Conservation (phyloP, 2,329 filamentous ascomycete genomes). For the Aspergillus ochraceus region DNA sequence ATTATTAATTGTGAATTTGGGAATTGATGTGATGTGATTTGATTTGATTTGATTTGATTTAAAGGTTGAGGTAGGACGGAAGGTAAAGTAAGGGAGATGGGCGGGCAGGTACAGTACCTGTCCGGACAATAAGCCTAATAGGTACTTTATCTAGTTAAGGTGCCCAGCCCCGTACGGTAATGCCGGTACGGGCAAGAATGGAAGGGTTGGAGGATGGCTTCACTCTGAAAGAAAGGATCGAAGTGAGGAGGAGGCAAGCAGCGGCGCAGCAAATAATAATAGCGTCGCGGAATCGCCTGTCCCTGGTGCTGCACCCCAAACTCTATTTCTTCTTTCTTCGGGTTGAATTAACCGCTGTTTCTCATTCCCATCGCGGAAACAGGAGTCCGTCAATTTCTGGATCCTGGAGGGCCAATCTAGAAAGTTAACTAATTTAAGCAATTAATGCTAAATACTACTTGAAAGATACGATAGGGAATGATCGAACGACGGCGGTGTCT, state of each 20-base stretch:
- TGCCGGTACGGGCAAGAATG: neutral
- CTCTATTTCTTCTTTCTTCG: conserved; percentile 4
- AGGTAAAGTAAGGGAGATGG: neutral
- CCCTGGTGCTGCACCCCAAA: conserved; percentile 6
- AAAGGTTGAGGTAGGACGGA: too few species aligned
- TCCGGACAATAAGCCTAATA: neutral
- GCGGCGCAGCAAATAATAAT: conserved; percentile 13
- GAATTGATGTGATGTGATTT: too few species aligned
- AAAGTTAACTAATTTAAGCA: too few species aligned
- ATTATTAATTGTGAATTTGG: too few species aligned
- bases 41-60: too few species aligned
- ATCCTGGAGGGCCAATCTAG: too few species aligned
- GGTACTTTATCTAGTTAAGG: neutral
- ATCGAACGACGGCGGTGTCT: neutral
- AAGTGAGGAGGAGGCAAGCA: conserved; percentile 11
- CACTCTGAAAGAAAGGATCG: conserved; percentile 7
- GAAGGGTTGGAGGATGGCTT: conserved; percentile 1
- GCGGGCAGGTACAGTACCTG: neutral
- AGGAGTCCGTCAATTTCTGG: too few species aligned
- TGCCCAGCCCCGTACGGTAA: neutral
- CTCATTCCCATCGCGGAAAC: too few species aligned
- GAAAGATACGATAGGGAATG: neutral
- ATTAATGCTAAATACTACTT: neutral
- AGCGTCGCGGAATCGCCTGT: neutral
- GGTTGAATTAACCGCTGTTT: neutral